A percentile compares a stretch with the other conserved stretches of the same genome.
Evolutionary conservation across 2,329 filamentous ascomycete genomes (phyloP).

Genomic region (Aspergillus fumigatus): DNA sequence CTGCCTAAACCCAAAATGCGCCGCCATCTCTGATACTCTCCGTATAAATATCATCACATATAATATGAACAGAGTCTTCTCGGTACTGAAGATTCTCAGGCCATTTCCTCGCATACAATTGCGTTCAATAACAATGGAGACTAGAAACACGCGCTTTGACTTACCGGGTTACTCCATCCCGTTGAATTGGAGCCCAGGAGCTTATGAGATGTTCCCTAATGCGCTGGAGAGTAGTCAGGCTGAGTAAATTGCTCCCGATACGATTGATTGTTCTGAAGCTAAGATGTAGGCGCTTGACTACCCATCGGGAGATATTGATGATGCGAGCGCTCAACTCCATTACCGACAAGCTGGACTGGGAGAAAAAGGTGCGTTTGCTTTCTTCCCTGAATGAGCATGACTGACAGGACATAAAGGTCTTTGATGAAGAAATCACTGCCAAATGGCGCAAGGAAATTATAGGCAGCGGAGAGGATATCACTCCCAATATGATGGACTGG

Average conservation of each 20-base stretch:
- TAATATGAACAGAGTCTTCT: not conserved
- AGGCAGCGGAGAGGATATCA: conserved; percentile 21
- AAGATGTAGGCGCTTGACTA: not conserved
- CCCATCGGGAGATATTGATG: conserved; percentile 30
- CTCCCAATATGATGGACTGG: conserved; percentile 34
- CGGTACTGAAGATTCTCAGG: not conserved
- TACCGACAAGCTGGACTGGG: conserved; percentile 43
- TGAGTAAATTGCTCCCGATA: not conserved
- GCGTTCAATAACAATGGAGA: not conserved
- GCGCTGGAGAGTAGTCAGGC: not conserved
- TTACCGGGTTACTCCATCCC: not conserved
- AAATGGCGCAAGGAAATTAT: conserved; percentile 31
- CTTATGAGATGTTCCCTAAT: not conserved
- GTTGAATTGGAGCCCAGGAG: not conserved
- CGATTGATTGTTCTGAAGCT: not conserved
- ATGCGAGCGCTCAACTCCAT: conserved; percentile 39
- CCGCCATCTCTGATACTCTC: not conserved
- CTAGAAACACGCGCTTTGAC: not conserved
- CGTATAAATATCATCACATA: not conserved
- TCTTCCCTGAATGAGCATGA: not conserved
- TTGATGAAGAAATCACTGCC: conserved; percentile 27
- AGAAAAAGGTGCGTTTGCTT: conserved; percentile 8
- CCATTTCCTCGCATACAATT: not conserved
- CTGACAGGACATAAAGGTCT: conserved; percentile 17
- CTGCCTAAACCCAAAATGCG: not conserved